Conservation (phyloP, 331 rosid genomes). For the Prunus yedoensis region DNA sequence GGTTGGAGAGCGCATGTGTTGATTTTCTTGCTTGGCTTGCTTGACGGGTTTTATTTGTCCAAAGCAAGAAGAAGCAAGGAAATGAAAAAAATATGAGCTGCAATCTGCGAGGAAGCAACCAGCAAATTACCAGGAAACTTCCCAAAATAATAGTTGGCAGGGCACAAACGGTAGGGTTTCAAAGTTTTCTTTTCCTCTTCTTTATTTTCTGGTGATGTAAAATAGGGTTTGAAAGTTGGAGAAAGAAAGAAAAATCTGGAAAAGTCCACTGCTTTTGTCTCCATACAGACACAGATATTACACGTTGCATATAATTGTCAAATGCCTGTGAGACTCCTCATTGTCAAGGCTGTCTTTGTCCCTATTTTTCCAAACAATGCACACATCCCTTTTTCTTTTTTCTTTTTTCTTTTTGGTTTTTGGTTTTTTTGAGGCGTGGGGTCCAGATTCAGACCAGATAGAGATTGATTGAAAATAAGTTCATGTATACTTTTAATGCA, state of each 20-base stretch:
- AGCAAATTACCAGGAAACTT: neutral
- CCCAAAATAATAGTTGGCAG: neutral
- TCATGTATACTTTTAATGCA: neutral
- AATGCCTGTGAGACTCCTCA: neutral
- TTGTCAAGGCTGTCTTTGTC: neutral
- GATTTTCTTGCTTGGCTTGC: slow-evolving; percentile 13
- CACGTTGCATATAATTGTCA: neutral
- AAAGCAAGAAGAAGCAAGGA: neutral
- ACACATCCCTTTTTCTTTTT: neutral
- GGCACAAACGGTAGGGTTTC: neutral
- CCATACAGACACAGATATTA: neutral
- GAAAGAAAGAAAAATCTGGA: neutral
- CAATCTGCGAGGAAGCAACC: neutral
- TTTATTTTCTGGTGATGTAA: no score
- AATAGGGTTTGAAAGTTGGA: neutral
- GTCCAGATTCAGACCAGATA: neutral
- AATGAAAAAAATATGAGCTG: neutral
- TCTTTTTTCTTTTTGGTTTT: no score
- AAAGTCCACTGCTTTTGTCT: slow-evolving; percentile 1
- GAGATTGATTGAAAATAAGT: neutral
- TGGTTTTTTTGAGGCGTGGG: neutral
- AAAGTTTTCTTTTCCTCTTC: neutral
- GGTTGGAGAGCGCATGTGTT: neutral
- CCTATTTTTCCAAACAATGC: neutral
- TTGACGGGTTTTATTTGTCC: neutral